Base-by-base conservation (phyloP, 768 basidiomycete genomes). In the Solioccasus polychromus region DNA sequence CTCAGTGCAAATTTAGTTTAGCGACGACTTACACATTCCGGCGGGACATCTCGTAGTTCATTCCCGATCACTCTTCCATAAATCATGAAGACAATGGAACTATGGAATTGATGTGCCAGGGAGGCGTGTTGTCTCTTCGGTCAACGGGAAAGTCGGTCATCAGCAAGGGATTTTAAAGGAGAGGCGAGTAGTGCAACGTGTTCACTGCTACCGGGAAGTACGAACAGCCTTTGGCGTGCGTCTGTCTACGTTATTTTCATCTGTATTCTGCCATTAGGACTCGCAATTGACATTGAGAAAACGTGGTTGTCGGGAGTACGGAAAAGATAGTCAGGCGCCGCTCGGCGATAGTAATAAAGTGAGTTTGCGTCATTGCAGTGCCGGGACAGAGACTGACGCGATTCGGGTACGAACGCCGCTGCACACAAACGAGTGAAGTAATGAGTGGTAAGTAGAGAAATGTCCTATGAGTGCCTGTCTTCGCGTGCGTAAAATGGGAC, bases 41-140 rank as follows among this genome's bases (percentile, higher is more conserved):
- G 63, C 1, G 66, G 66, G 38, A 66, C 42, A 35, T 54, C 57
- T 36, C 66, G 54, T 23, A 66, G 59, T 35, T 66, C 64, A 35
- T 49, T 48, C 28, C 64, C 66, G 35, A 66, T 57, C 43, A 62
- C 53, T 51, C 66, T 61, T 31, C 56, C 58, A 53, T 55, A 52
- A 44, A 49, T 51, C 57, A 61, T 63, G 48, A 37, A 42, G 39
- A 41, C 23, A 41, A 47, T 28, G 44, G 46, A 47, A 52, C 35
- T 47, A n/a, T n/a, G n/a, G 51, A 5, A 26, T 6, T 61, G 54
- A 54, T 47, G 23, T 30, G 46, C 43, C 31, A 42, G 42, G 44
- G 39, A 42, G 39, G 39, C 23, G 38, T 49, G 50, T 37, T 50
- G 58, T 60, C 26, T 50, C 39, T 46, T 53, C 25, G 45, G 36